These are phyloP conservation scores for Heritiera littoralis DNA, from an alignment of 345 rosid genomes.

Conservation along the genomic window DNA sequence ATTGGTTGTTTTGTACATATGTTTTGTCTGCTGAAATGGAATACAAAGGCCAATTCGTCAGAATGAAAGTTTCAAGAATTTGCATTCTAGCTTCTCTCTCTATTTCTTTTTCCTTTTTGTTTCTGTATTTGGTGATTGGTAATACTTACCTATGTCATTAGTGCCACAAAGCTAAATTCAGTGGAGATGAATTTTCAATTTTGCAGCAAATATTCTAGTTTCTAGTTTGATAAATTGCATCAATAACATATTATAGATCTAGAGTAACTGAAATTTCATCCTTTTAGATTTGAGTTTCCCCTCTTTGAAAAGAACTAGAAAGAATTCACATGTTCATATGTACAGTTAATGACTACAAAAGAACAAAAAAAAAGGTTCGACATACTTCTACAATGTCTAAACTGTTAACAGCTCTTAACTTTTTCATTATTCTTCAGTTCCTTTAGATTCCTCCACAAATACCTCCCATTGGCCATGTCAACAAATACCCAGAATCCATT, in stretches of 20 bases:
- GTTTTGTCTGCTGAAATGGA: background rate
- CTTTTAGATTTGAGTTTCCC: background rate
- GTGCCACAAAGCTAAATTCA: too few species aligned
- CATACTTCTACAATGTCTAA: background rate
- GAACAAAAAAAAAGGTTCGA: too few species aligned
- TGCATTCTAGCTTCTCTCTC: background rate
- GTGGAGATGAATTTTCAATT: too few species aligned
- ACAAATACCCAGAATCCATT: conserved; percentile 86
- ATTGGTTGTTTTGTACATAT: background rate
- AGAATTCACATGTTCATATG: background rate
- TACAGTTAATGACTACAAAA: background rate
- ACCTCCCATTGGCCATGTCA: conserved; percentile 91
- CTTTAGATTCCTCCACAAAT: conserved; percentile 74
- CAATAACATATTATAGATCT: background rate
- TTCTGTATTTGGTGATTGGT: too few species aligned
- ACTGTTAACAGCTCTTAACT: conserved; percentile 5
- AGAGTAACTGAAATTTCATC: background rate
- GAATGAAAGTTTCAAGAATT: background rate
- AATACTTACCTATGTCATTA: too few species aligned
- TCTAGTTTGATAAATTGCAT: background rate
- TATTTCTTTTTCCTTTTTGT: background rate
- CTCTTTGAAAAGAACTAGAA: background rate
- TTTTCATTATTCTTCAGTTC: conserved; percentile 39
- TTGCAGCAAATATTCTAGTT: background rate
- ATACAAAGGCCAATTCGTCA: too few species aligned